Evolutionary conservation across 2,329 filamentous ascomycete genomes (phyloP).

Genomic region (Trichoderma sp.): DNA sequence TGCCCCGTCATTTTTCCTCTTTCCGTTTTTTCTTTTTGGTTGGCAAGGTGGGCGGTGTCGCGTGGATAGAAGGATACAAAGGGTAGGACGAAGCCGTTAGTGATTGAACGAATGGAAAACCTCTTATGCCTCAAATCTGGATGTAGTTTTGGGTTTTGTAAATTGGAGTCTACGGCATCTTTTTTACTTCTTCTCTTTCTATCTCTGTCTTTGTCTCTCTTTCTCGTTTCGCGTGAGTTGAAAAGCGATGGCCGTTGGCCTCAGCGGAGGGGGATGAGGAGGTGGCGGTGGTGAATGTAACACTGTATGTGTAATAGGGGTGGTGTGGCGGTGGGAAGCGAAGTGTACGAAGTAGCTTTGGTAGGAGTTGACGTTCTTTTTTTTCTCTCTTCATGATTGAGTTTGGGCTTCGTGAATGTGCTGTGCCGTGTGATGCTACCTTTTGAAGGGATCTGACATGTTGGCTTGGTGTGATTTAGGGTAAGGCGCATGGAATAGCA

Average conservation of each 20-base stretch:
- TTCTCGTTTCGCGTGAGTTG: neutral
- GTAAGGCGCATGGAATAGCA: neutral
- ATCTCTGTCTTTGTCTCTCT: neutral
- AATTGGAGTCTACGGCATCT: conserved; percentile 43
- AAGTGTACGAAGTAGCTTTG: neutral
- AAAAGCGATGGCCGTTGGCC: neutral
- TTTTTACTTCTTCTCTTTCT: neutral
- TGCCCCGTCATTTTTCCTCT: neutral
- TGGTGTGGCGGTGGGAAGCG: neutral
- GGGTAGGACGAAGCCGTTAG: conserved; percentile 26
- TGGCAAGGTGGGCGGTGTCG: conserved; percentile 36
- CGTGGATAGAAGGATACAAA: conserved; percentile 36
- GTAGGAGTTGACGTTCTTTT: conserved; percentile 5
- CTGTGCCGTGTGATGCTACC: neutral
- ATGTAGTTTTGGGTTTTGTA: conserved; percentile 47
- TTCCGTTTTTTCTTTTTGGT: conserved; percentile 35
- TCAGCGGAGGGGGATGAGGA: neutral
- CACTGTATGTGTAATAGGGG: conserved; percentile 11
- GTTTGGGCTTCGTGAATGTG: neutral
- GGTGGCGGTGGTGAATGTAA: conserved; percentile 1
- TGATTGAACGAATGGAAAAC: conserved; percentile 27
- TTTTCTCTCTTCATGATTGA: neutral
- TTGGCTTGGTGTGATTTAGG: neutral
- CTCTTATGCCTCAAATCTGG: conserved; percentile 39
- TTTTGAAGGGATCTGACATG: neutral